These are phyloP conservation scores for Plantago major DNA, from an alignment of 257 asterid species.

Conservation along the genomic window DNA sequence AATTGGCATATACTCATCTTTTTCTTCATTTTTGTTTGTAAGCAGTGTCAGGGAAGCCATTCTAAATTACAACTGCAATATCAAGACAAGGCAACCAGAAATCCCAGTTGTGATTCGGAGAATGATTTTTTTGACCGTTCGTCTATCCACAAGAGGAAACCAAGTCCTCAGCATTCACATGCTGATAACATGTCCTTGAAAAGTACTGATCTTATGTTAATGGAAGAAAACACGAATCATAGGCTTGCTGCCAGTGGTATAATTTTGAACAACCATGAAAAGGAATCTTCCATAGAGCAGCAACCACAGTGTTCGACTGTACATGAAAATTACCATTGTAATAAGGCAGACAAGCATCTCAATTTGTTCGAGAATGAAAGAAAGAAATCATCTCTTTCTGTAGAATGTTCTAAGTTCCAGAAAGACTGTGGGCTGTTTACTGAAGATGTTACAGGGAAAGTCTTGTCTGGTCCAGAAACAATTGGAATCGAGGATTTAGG, in stretches of 20 bases:
- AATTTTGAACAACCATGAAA: constrained; percentile 24
- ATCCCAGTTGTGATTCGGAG: constrained; percentile 25
- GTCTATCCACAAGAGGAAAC: constrained; percentile 27
- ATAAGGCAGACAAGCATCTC: constrained; percentile 33
- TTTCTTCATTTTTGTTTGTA: background rate
- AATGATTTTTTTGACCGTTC: constrained; percentile 14
- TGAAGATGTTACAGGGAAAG: constrained; percentile 17
- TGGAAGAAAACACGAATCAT: constrained; percentile 24
- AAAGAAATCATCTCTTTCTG: constrained; percentile 19
- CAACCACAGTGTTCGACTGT: constrained; percentile 22
- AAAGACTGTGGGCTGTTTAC: constrained; percentile 8
- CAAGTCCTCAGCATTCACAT: constrained; percentile 22
- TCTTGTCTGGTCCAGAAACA: constrained; percentile 20
- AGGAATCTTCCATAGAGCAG: constrained; percentile 19
- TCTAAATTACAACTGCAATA: constrained; percentile 30
- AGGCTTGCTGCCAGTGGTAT: constrained; percentile 31
- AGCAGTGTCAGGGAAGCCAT: constrained; percentile 40
- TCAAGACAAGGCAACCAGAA: constrained; percentile 27
- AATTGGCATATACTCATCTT: constrained; percentile 3
- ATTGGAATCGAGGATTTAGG: constrained; percentile 26
- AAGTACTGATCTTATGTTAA: constrained; percentile 23
- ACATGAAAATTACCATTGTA: constrained; percentile 16
- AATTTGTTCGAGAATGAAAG: constrained; percentile 37
- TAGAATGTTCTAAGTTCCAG: constrained; percentile 19
- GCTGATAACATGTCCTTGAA: constrained; percentile 24